A percentile compares a stretch with the other conserved stretches of the same genome.
These are phyloP conservation scores for Candida orba DNA, from an alignment of 805 yeast species.

Conservation along the genomic window DNA sequence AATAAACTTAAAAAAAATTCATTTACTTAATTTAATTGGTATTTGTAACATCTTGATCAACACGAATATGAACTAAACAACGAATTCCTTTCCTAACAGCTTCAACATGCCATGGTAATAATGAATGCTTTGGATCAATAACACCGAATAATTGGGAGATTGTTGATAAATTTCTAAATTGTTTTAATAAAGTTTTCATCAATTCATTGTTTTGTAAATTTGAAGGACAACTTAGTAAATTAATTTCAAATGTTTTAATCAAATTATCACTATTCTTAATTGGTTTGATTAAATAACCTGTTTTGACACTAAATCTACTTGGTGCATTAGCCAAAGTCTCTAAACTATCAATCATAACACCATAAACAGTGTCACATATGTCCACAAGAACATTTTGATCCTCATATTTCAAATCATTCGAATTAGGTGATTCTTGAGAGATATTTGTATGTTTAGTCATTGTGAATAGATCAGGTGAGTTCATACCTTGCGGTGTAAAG, in stretches of 20 bases:
- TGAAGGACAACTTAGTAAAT: constrained; percentile 66
- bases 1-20: too few species aligned
- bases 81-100: constrained; percentile 59
- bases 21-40: too few species aligned
- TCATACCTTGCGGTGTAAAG: constrained; percentile 22
- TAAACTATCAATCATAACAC: constrained; percentile 50
- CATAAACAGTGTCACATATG: constrained; percentile 44
- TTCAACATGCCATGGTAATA: constrained; percentile 68
- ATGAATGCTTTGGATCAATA: constrained; percentile 26
- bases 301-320: constrained; percentile 58
- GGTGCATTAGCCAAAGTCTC: constrained; percentile 67
- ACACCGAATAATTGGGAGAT: constrained; percentile 31
- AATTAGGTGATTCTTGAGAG: constrained; percentile 17
- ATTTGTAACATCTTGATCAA: constrained; percentile 22
- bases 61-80: constrained; percentile 50
- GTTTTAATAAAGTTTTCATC: constrained; percentile 48
- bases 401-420: constrained; percentile 1
- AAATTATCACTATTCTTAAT: constrained; percentile 21
- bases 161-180: constrained; percentile 50
- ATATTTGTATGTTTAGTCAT: constrained; percentile 4
- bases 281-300: constrained; percentile 57
- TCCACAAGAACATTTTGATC: constrained; percentile 33
- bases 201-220: constrained; percentile 50
- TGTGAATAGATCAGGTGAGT: constrained; percentile 23
- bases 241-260: constrained; percentile 48